Percentiles rank a stretch among this genome's conserved stretches.
Evolutionary conservation across 2,329 filamentous ascomycete genomes (phyloP).

Genomic region (Westerdykella sp.): DNA sequence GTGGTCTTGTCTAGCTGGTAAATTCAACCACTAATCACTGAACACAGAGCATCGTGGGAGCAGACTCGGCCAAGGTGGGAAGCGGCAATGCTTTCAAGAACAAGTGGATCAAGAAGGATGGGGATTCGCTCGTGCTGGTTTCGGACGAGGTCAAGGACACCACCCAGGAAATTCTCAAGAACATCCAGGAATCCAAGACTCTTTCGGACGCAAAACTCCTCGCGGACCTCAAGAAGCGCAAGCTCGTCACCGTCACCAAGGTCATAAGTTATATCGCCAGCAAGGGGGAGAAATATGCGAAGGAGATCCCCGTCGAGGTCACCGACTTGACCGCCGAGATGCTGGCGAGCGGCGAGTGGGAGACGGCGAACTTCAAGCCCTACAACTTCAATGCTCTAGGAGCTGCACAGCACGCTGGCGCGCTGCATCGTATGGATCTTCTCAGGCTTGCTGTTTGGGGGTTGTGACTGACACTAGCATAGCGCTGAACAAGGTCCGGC

Average conservation of each 20-base stretch:
- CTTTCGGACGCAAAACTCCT: conserved; percentile 69
- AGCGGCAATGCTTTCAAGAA: conserved; percentile 87
- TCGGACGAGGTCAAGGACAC: conserved; percentile 71
- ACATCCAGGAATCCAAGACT: conserved; percentile 63
- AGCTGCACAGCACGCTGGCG: conserved; percentile 52
- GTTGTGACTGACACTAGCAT: neutral
- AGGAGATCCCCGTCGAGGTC: conserved; percentile 85
- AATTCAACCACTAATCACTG: conserved; percentile 1
- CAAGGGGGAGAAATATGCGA: conserved; percentile 83
- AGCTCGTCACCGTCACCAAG: conserved; percentile 78
- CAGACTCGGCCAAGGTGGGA: conserved; percentile 76
- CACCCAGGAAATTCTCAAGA: conserved; percentile 68
- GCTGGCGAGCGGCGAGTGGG: conserved; percentile 82
- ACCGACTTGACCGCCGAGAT: conserved; percentile 94
- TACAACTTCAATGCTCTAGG: conserved; percentile 72
- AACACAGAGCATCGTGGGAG: conserved; percentile 57
- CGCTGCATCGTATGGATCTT: conserved; percentile 37
- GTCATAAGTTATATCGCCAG: conserved; percentile 74
- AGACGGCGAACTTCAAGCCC: conserved; percentile 80
- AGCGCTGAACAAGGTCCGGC: conserved; percentile 80
- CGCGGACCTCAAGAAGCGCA: conserved; percentile 83
- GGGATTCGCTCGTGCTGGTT: conserved; percentile 50
- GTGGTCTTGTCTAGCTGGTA: neutral
- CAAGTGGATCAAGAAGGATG: conserved; percentile 60
- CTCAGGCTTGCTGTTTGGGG: neutral